Conservation (phyloP, 2,329 filamentous ascomycete species). For the Curvularia hawaiiensis region DNA sequence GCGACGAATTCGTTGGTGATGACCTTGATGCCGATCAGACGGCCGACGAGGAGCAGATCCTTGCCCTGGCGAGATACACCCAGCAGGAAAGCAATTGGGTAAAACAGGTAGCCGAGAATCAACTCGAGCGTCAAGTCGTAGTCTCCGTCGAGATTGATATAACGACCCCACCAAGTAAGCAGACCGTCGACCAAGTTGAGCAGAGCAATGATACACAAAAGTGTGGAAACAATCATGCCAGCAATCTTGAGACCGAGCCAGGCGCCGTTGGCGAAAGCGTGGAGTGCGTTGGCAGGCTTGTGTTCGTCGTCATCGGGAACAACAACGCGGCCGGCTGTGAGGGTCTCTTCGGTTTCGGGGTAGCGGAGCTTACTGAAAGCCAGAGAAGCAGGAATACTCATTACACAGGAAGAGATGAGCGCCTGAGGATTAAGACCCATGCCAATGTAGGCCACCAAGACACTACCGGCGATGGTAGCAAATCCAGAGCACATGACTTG, state of each 20-base stretch:
- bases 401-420: slow-evolving; percentile 88
- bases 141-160: slow-evolving; percentile 70
- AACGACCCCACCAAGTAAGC: slow-evolving; percentile 82
- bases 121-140: slow-evolving; percentile 75
- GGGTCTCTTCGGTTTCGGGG: slow-evolving; percentile 83
- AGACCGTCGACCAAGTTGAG: slow-evolving; percentile 76
- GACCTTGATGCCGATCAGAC: slow-evolving; percentile 84
- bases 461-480: slow-evolving; percentile 87
- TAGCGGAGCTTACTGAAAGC: slow-evolving; percentile 89
- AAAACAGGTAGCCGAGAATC: slow-evolving; percentile 78
- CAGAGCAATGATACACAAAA: slow-evolving; percentile 83
- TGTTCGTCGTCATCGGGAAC: slow-evolving; percentile 80
- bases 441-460: slow-evolving; percentile 82
- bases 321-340: slow-evolving; percentile 81
- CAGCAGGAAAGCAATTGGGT: slow-evolving; percentile 79
- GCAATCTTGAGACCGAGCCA: slow-evolving; percentile 88
- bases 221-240: slow-evolving; percentile 77
- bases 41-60: slow-evolving; percentile 71
- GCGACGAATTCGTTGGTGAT: slow-evolving; percentile 86
- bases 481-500: slow-evolving; percentile 94
- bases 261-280: slow-evolving; percentile 83
- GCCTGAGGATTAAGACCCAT: slow-evolving; percentile 85
- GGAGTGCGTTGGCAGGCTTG: slow-evolving; percentile 77
- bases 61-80: slow-evolving; percentile 69
- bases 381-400: slow-evolving; percentile 91